phyloP scores from a whole-genome alignment of 495 filamentous ascomycete species.

The Aspergillus baeticus region DNA sequence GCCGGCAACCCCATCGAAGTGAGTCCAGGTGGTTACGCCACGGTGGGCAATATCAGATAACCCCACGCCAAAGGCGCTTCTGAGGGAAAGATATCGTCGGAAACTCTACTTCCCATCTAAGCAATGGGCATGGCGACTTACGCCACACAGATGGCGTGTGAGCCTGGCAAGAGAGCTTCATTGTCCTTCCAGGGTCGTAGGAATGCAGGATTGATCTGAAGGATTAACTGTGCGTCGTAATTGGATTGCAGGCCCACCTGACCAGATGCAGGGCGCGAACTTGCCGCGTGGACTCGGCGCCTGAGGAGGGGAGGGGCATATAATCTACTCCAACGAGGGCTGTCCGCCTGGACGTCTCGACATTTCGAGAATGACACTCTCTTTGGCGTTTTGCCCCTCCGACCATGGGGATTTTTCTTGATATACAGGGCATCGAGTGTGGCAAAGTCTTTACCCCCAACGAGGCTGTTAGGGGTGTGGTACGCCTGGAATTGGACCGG shows the following conservation, averaged over 20 bases:
- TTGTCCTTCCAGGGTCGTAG: neutral
- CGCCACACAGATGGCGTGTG: slow-evolving; percentile 10
- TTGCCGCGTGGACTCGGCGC: neutral
- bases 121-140: neutral
- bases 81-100: too few species aligned
- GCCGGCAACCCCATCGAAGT: too few species aligned
- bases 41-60: too few species aligned
- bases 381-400: neutral
- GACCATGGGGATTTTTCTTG: slow-evolving; percentile 1
- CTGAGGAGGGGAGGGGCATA: neutral
- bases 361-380: neutral
- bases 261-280: neutral
- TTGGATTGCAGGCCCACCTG: neutral
- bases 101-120: too few species aligned
- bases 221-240: neutral
- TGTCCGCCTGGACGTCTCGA: too few species aligned
- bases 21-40: too few species aligned
- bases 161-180: neutral
- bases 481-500: neutral
- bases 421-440: neutral
- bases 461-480: neutral
- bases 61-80: too few species aligned
- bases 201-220: neutral
- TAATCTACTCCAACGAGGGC: too few species aligned
- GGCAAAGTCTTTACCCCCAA: neutral